A percentile compares a stretch with the other conserved stretches of the same genome.
Evolutionary conservation across 257 asterid species (phyloP).

Genomic region (Orobanche coerulescens): DNA sequence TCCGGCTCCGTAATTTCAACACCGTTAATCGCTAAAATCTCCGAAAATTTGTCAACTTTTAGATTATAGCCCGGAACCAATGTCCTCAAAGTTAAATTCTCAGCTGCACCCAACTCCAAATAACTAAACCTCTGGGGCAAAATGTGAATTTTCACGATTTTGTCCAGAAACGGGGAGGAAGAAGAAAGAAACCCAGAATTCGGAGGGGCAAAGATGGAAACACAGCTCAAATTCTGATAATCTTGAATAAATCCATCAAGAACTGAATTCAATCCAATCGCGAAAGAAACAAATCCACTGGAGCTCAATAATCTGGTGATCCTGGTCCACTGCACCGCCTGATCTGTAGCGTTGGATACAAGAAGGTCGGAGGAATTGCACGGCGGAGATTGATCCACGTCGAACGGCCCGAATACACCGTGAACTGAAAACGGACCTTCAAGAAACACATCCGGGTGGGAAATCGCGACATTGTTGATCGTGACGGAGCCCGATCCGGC

Average conservation of each 20-base stretch:
- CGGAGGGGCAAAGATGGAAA: constrained; percentile 57
- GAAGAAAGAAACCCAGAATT: constrained; percentile 41
- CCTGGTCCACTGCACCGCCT: constrained; percentile 36
- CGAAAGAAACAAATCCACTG: constrained; percentile 53
- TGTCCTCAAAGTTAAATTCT: constrained; percentile 33
- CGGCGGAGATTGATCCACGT: constrained; percentile 19
- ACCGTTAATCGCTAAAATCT: constrained; percentile 32
- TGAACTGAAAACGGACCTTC: constrained; percentile 47
- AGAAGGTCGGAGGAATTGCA: constrained; percentile 16
- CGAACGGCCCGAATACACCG: constrained; percentile 49
- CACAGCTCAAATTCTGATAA: constrained; percentile 28
- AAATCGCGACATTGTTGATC: constrained; percentile 50
- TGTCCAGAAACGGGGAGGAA: constrained; percentile 43
- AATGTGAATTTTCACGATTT: constrained; percentile 51
- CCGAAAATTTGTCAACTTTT: constrained; percentile 22
- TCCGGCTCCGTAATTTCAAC: constrained; percentile 45
- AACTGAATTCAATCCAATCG: constrained; percentile 53
- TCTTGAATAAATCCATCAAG: constrained; percentile 40
- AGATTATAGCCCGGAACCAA: constrained; percentile 31
- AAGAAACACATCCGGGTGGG: constrained; percentile 66
- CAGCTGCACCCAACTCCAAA: constrained; percentile 32
- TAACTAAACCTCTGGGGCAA: constrained; percentile 32
- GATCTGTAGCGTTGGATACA: not conserved
- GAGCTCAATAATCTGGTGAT: constrained; percentile 35
- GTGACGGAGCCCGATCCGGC: constrained; percentile 20